Base-by-base conservation (phyloP, 2,329 filamentous ascomycete species). In the Curvularia verruculosa region DNA sequence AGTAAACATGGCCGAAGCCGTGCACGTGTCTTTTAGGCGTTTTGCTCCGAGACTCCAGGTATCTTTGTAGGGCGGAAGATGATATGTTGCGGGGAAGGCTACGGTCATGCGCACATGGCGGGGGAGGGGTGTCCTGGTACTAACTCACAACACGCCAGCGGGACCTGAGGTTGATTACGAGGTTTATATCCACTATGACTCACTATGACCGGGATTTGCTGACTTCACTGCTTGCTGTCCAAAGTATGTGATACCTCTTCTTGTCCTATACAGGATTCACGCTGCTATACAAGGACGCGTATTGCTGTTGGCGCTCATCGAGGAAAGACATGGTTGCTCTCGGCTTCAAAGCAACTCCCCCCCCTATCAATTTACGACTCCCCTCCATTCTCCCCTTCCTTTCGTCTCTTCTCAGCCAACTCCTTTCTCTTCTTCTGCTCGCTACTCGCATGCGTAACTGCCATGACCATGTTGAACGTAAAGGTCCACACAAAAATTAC, bases 361-460 rank as follows among this genome's bases (percentile, higher is more conserved):
- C n/a, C 18, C 10, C 26, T 5, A 15, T 21, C 15, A n/a, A n/a
- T n/a, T n/a, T n/a, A 28, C 12, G 24, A 21, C 28, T 52, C 46
- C 8, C 52, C 26, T 3, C 40, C 46, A 29, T 41, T 49, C 5
- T 41, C 40, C 9, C 28, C 18, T 19, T 36, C 39, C 28, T 41
- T 39, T 28, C 44, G 23, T 34, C 48, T 59, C 31, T 50, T 59
- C 62, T 21, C 26, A 3, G 58, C 64, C 34, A 54, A 23, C 18
- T 61, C 59, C 23, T 65, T 52, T 56, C 68, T 60, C 44, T 56
- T 53, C 43, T 74, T 72, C 72, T 79, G 78, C 50, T 79, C 77
- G 1, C 72, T 54, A 19, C 56, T 63, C 7, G 63, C 64, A 54
- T 76, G 72, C n/a, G 49, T 41, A n/a, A 77, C 72, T 3, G 75